Evolutionary conservation across 1,139 yeast genomes (phyloP), one percentile per base, ranked within the genome.

Genomic region (Saccharomyces hybrid): DNA sequence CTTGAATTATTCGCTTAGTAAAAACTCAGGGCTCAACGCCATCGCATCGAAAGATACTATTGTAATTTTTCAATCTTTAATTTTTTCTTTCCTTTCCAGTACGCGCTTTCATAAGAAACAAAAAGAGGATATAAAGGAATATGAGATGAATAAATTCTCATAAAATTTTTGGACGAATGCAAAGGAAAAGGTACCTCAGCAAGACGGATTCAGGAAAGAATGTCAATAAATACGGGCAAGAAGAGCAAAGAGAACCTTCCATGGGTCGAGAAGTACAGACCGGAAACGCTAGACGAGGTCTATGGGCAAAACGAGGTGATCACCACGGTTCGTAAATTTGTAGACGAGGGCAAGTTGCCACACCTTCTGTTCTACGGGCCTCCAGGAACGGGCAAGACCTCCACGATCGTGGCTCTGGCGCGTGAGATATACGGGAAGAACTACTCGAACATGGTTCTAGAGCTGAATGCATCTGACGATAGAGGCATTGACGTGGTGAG

Each of bases 321-420:
- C 16, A 79, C 80, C 31, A 93, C 86, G n/a, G 89, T 93, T 19
- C 80, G 90, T 49, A 86, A 84, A 69, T 91, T 95, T 70, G 91
- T 91, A 16, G 80, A 82, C 58, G 88, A 86, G 58, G 93, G 95
- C 13, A 81, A 82, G 63, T 76, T 93, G 52, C 99, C 99, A 2
- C 98, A 91, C 72, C 73, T 91, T 58, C 74, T 91, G 50, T 91
- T 93, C 70, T 91, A 93, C 70, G 99, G 99, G 0, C 98, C 98
- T 0, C 98, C 99, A 26, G 99, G 99, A 28, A 91, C 97, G 0
- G 99, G 99, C 60, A 93, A 93, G 69, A 93, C 99, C 0, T 88
- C 97, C 1, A 91, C 97, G 1, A 88, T 93, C 57, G 80, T 88
- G 34, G 98, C 98, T 0, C 73, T 93, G 57, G 97, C 99, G 1